A percentile compares a stretch with the other conserved stretches of the same genome.
Evolutionary conservation across 2,329 filamentous ascomycete genomes (phyloP).

Genomic region (Stagonosporopsis tanaceti): DNA sequence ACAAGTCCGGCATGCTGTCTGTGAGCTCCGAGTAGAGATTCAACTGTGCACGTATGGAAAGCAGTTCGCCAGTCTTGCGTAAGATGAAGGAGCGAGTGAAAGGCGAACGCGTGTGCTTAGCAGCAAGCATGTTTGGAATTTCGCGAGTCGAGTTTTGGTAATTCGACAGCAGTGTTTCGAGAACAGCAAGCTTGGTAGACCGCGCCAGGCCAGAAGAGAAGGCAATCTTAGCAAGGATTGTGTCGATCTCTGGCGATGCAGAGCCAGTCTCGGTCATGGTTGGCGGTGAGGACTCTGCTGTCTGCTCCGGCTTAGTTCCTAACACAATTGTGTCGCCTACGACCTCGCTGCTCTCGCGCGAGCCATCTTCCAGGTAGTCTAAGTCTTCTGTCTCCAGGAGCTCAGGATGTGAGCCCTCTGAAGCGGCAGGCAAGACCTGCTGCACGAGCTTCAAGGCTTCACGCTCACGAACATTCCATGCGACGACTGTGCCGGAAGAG

Average conservation of each 20-base stretch:
- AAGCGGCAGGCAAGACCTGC: conserved; percentile 76
- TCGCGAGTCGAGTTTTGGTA: conserved; percentile 88
- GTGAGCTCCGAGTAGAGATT: conserved; percentile 98
- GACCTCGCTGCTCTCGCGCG: conserved; percentile 76
- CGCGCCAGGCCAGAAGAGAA: conserved; percentile 94
- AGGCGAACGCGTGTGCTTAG: conserved; percentile 60
- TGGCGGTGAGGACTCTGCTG: conserved; percentile 12
- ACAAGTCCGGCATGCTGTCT: conserved; percentile 91
- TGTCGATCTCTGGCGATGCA: conserved; percentile 57
- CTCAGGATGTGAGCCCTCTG: conserved; percentile 75
- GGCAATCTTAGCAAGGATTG: conserved; percentile 89
- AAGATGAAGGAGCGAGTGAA: conserved; percentile 81
- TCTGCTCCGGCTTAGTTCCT: conserved; percentile 69
- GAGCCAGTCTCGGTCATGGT: conserved; percentile 51
- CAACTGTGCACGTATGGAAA: conserved; percentile 87
- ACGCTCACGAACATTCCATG: conserved; percentile 84
- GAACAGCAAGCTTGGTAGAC: conserved; percentile 90
- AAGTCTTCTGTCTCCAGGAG: conserved; percentile 87
- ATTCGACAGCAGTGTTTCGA: conserved; percentile 80
- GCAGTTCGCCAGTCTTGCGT: conserved; percentile 90
- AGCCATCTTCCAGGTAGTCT: conserved; percentile 80
- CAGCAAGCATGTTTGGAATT: conserved; percentile 80
- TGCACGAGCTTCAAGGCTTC: conserved; percentile 66
- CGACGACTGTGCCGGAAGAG: conserved; percentile 89
- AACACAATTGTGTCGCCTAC: conserved; percentile 89